Base-by-base conservation (phyloP, 2,329 filamentous ascomycete species). In the Tolypocladium cylindrosporum region DNA sequence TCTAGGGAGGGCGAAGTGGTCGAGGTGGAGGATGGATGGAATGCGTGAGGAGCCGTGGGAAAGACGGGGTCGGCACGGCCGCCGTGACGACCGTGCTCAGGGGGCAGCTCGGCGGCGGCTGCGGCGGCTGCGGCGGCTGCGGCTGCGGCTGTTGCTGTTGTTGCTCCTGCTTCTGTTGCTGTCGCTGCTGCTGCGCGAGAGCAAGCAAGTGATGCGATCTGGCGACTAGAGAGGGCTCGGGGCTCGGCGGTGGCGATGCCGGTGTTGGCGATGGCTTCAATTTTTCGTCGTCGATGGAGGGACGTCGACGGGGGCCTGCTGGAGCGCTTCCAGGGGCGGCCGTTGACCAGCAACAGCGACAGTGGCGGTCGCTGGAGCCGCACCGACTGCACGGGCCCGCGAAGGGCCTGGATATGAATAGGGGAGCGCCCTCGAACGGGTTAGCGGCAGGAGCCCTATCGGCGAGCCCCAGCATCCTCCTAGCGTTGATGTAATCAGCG, bases 31-130 rank as follows among this genome's bases (percentile, higher is more conserved):
- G 61, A 55, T 59, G 62, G 57, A 61, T 64, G 62, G 67, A 69
- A 69, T 68, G 73, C 69, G 73, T 74, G 71, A 63, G 78, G 73
- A 79, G 76, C 77, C 78, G 77, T 80, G 71, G 76, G 74, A 72
- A 72, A 67, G 68, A 72, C 63, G 64, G 62, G 63, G 67, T 64
- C 64, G 69, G 71, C 74, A 74, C 75, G 71, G 71, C 75, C 75
- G 77, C 71, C 69, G 71, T 66, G 66, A 77, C 73, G 76, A 77
- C 75, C 72, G 74, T 75, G 73, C 68, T 67, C 63, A 60, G 59
- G 61, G 48, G 62, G 59, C 54, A 36, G 40, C 54, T n/a, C 14
- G 54, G 27, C n/a, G 54, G 41, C 31, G 21, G 54, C 24, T 41
- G 54, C 21, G 24, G 43, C 43, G 43, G 43, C 43, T 48, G 43